Conservation (phyloP, 805 yeast genomes). For the Candida dendrica region DNA sequence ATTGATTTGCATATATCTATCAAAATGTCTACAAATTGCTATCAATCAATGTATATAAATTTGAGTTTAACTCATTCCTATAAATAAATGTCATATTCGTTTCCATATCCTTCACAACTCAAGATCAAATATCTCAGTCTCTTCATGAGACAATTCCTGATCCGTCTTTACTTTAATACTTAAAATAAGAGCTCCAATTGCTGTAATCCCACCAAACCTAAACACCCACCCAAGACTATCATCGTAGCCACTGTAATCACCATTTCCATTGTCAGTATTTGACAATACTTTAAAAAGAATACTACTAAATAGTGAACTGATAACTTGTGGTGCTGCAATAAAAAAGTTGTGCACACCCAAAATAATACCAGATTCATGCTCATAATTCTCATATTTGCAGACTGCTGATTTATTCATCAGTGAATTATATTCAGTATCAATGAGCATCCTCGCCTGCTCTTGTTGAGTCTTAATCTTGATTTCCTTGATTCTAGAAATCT, state of each 20-base stretch:
- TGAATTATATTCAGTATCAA: background rate
- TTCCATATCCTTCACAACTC: no score
- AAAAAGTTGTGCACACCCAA: slow-evolving; percentile 53
- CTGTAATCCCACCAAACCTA: slow-evolving; percentile 45
- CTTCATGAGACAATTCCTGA: slow-evolving; percentile 28
- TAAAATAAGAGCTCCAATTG: slow-evolving; percentile 37
- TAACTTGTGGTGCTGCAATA: slow-evolving; percentile 51
- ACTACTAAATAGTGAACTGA: slow-evolving; percentile 42
- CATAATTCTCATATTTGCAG: slow-evolving; percentile 30
- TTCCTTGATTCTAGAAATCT: slow-evolving; percentile 44
- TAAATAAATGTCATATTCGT: no score
- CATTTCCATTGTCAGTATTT: slow-evolving; percentile 8
- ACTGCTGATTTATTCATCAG: slow-evolving; percentile 14
- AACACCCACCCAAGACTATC: slow-evolving; percentile 50
- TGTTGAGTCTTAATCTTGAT: slow-evolving; percentile 27
- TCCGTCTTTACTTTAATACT: slow-evolving; percentile 37
- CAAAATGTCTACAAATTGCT: no score
- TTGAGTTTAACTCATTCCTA: no score
- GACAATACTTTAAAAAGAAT: slow-evolving; percentile 35
- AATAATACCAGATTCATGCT: slow-evolving; percentile 49
- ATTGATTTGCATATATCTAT: no score
- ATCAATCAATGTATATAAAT: no score
- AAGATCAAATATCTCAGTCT: slow-evolving; percentile 9
- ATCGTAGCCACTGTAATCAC: slow-evolving; percentile 24
- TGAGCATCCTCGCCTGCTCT: background rate